Base-by-base conservation (phyloP, 1,284 basidiomycete species). In the Ustilago hordei region DNA sequence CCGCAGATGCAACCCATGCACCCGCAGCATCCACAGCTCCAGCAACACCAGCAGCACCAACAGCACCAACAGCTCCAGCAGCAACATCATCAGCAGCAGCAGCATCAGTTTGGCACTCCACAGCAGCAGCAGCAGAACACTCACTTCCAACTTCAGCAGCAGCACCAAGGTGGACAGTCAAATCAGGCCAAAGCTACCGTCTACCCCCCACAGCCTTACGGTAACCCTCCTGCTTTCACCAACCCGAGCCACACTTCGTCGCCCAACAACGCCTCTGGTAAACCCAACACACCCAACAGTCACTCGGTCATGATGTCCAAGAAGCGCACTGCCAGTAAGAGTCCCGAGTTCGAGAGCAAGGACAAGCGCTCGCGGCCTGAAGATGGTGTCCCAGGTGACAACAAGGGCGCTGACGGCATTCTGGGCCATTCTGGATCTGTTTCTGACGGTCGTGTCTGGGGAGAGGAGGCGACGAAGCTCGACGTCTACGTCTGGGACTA, bases 401-500 rank as follows among this genome's bases (percentile, higher is more conserved):
- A 43, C 39, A 63, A 60, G 28, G 58, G 63, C 13, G 47, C 58
- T 8, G 68, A 69, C 9, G 57, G 17, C 60, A 73, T 72, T 15
- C 45, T 60, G 32, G 47, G 60, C 32, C 67, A 71, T n/a, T 61
- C 66, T n/a, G 53, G 41, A 39, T 58, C 75, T 4, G 62, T 60
- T 12, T 57, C 76, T 15, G 72, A 78, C 36, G 78, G 65, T 2
- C 70, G 75, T 19, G 58, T 66, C 0, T 81, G 81, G 80, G 80
- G 81, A 17, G 81, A 83, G 58, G 81, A 83, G 53, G 80, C 80
- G 32, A 75, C 81, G 50, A 83, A 83, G 79, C 73, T 86, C 32
- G 82, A 86, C 50, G 69, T 85, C 53, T 86, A 86, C 47, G 80
- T 86, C 19, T 86, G 84, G 84, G 84, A 86, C 65, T 86, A 86